Base-by-base conservation (phyloP, 371 early-diverging fungal species). In the Mortierella sp. region DNA sequence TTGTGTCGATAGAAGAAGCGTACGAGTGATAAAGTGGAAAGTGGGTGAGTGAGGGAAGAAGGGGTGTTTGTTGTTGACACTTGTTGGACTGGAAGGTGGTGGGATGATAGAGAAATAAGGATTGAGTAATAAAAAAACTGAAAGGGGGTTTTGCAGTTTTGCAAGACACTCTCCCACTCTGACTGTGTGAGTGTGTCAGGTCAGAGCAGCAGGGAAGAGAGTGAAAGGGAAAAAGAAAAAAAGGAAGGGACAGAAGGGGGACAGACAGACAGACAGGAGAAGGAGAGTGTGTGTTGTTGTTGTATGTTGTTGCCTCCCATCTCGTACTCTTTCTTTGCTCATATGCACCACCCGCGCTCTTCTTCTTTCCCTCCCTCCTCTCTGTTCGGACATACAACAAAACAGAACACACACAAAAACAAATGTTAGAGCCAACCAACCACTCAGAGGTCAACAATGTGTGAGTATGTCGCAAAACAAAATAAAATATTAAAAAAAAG, bases 331-430 rank as follows among this genome's bases (percentile, higher is more conserved):
- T 63, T 65, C 18, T 35, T 65, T 65, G 65, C 65, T 65, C 65
- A 65, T 38, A 35, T 65, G 65, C 65, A 65, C 65, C 14, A 46
- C 44, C 41, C 27, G 71, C 38, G 27, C 44, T 21, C 70, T 21
- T 70, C 44, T 70, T 41, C 6, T 29, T 4, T 60, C 49, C 5
- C 51, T 27, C 16, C n/a, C 11, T 16, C 11, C n/a, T 38, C 38
- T 65, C 65, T 65, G 65, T 65, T 41, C 65, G 65, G 65, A 65
- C 65, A 65, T 65, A 65, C 65, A 65, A 38, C 41, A 60, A 32
- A 58, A 27, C 63, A 60, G 14, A 16, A 60, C 16, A 35, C 38
- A 38, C 35, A 16, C 12, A 58, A 24, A 58, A 29, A 12, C 27
- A 58, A 54, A 54, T 6, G 60, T 32, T 14, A 29, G 60, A 32